These are phyloP conservation scores for Exutisphaerella laricina DNA, from an alignment of 2,329 filamentous ascomycete species.

Conservation along the genomic window DNA sequence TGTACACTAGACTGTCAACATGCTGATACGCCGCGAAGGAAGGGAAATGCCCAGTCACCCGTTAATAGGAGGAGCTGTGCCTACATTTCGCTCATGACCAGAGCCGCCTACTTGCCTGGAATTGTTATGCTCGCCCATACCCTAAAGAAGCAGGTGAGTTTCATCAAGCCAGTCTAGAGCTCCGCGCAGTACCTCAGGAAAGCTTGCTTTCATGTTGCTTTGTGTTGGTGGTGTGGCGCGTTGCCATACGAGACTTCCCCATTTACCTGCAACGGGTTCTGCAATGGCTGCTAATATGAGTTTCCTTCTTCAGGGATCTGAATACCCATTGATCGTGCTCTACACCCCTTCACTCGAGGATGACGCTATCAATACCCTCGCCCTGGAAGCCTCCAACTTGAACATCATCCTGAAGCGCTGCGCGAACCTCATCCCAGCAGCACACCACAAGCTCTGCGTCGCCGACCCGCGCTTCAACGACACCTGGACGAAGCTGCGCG, in stretches of 20 bases:
- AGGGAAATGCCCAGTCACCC: no score
- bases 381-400: conserved; percentile 37
- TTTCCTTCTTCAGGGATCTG: no score
- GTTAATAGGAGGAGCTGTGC: no score
- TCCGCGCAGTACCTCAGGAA: no score
- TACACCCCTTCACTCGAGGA: conserved; percentile 42
- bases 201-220: no score
- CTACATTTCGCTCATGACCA: conserved; percentile 48
- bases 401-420: conserved; percentile 40
- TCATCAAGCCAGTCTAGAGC: no score
- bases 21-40: no score
- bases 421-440: conserved; percentile 38
- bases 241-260: no score
- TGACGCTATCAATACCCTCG: conserved; percentile 37
- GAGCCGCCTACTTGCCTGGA: conserved; percentile 46
- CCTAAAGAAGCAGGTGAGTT: conserved; percentile 41
- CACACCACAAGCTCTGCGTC: conserved; percentile 34
- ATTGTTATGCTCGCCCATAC: conserved; percentile 47
- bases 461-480: conserved; percentile 49
- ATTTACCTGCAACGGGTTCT: no score
- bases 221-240: no score
- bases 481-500: conserved; percentile 52
- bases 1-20: no score
- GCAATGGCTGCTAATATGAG: no score
- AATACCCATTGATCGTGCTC: conserved; percentile 45